Base-by-base conservation (phyloP, 2,329 filamentous ascomycete species). In the Apiospora malaysiana region DNA sequence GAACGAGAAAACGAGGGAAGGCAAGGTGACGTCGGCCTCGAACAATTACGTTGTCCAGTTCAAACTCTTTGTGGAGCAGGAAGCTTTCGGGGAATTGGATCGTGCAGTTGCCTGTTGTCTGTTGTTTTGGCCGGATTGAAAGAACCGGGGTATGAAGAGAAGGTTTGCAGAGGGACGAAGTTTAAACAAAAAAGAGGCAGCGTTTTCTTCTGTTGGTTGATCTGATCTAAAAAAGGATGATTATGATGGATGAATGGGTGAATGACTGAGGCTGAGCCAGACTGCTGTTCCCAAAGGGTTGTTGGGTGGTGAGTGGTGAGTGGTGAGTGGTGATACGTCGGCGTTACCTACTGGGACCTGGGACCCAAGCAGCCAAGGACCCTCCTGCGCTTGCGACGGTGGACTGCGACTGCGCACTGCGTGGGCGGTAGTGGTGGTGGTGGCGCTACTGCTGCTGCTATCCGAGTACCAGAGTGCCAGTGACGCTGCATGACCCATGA, bases 61-160 rank as follows among this genome's bases (percentile, higher is more conserved):
- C 45, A 23, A 63, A 63, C 56, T 63, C 56, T 63, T 63, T 63
- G 56, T 40, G 56, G 56, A 63, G 56, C 56, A 63, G 56, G 56
- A 63, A 21, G 21, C 32, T 40, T 63, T 63, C 32, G 56, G 56
- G 40, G 18, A 40, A 63, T 63, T 40, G 32, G 32, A n/a, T 63
- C 56, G 56, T 63, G 2, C 27, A 32, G 56, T n/a, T 32, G 32
- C 7, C 27, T 56, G 56, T n/a, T 32, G 32, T 21, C 32, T 56
- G 27, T 32, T 56, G 18, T 18, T 23, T 7, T 37, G 18, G 42
- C 9, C 42, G 12, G 21, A 40, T 40, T 37, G 21, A 40, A 63
- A 23, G 21, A n/a, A 63, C n/a, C 18, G 12, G 51, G 27, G 37
- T 59, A 40, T 40, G 56, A 63, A 63, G 18, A 63, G 27, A 59